Base-by-base conservation (phyloP, 2,329 filamentous ascomycete species). In the Sclerotinia subarctica region DNA sequence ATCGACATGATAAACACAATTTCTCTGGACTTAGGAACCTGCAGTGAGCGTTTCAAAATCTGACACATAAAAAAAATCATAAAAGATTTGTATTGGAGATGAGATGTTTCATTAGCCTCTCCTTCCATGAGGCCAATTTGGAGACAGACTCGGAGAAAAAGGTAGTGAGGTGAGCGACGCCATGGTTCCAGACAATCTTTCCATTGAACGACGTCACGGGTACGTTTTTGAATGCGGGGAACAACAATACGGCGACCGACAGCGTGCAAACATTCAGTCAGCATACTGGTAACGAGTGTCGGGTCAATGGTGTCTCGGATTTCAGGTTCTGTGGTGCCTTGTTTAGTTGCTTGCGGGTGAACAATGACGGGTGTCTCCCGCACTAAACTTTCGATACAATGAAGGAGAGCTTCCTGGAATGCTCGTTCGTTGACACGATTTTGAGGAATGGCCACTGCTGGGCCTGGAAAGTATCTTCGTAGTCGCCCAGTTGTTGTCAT, bases 121-220 rank as follows among this genome's bases (percentile, higher is more conserved):
- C 5, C 13, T 15, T 11, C 15, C 24, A 44, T 56, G 4, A 74
- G 51, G 21, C 54, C 67, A 1, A 56, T 69, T 64, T 88, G 84
- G 2, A 86, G 69, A 0, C 79, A 74, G 0, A 86, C 84, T 0
- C 86, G 82, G 3, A 88, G 66, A 0, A 87, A 76, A 0, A 88
- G 77, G 85, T 85, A 89, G 0, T 83, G 68, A 0, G 85, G 78
- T 17, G 85, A 87, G 56, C 82, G 76, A 15, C 81, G 77, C 85
- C 85, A 88, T 0, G 82, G 83, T 0, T 64, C 53, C 0, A 69
- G 69, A 19, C 69, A 68, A 66, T 75, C 58, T 2, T 72, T 69
- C 78, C 79, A 86, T 13, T 84, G 67, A 0, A 86, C 80, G 19
- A 88, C 85, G 51, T 88, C 85, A 2, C 84, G 81, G 0, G 82